These are phyloP conservation scores for Solanum appendiculatum DNA, from an alignment of 257 asterid species.

Conservation along the genomic window DNA sequence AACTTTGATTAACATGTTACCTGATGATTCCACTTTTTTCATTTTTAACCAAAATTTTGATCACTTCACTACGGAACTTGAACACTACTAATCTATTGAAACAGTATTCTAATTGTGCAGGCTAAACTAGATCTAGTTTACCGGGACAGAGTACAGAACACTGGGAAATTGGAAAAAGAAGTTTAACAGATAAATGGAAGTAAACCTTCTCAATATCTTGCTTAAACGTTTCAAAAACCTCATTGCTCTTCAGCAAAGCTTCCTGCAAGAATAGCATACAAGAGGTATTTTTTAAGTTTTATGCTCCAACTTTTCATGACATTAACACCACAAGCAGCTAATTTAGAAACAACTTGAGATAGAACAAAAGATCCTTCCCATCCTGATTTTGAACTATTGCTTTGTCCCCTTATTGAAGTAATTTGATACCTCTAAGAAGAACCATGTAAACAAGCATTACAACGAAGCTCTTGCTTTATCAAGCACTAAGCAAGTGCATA, in stretches of 20 bases:
- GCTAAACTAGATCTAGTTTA: background rate
- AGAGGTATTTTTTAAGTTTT: background rate
- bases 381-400: background rate
- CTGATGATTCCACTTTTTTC: background rate
- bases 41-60: background rate
- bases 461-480: background rate
- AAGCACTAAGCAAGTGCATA: background rate
- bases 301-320: background rate
- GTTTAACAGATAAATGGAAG: background rate
- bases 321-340: background rate
- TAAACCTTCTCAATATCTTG: slow-evolving; percentile 92
- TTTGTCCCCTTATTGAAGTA: background rate
- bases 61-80: background rate
- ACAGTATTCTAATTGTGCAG: background rate
- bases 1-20: background rate
- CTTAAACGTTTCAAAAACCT: slow-evolving; percentile 91
- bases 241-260: slow-evolving; percentile 92
- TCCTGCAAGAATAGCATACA: slow-evolving; percentile 40
- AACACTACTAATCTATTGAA: background rate
- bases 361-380: background rate
- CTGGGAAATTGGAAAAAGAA: background rate
- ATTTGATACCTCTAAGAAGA: background rate
- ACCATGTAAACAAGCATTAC: background rate
- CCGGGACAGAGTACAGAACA: background rate
- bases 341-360: background rate